Evolutionary conservation across 192 early-diverging fungal genomes (phyloP).

Genomic region (Coemansia pectinata): DNA sequence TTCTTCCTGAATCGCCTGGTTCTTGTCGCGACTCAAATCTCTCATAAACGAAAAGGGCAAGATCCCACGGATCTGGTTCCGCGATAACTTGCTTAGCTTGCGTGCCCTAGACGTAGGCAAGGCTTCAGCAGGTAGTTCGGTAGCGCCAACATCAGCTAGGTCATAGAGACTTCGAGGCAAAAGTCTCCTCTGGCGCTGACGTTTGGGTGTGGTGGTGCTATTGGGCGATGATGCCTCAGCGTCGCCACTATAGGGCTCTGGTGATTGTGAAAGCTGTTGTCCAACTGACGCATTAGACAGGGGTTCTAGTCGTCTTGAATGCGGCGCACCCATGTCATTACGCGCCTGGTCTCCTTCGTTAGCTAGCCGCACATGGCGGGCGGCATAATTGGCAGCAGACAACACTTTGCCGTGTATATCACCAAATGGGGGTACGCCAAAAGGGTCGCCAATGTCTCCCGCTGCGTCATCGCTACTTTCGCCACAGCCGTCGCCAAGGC

Average conservation of each 20-base stretch:
- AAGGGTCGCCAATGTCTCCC: conserved; percentile 9
- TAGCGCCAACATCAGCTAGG: background rate
- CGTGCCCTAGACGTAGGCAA: conserved; percentile 25
- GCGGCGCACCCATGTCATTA: background rate
- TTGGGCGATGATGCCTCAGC: background rate
- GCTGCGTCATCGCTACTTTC: background rate
- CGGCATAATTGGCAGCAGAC: background rate
- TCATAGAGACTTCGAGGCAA: background rate
- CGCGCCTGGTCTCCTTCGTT: background rate
- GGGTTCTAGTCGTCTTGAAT: background rate
- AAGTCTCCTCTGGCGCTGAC: background rate
- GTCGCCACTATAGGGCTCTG: background rate
- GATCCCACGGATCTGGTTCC: conserved; percentile 44
- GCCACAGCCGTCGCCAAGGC: background rate
- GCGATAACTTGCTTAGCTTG: conserved; percentile 21
- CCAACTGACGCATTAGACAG: background rate
- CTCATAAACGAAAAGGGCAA: conserved; percentile 54
- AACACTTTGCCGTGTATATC: background rate
- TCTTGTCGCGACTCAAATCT: conserved; percentile 22
- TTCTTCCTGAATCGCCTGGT: conserved; percentile 20
- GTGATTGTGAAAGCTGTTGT: background rate
- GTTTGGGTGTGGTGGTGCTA: background rate
- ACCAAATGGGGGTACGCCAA: conserved; percentile 9
- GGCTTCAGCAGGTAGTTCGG: background rate
- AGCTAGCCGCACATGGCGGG: background rate